Base-by-base conservation (phyloP, 306 rosid genomes). In the Albizia julibrissin region DNA sequence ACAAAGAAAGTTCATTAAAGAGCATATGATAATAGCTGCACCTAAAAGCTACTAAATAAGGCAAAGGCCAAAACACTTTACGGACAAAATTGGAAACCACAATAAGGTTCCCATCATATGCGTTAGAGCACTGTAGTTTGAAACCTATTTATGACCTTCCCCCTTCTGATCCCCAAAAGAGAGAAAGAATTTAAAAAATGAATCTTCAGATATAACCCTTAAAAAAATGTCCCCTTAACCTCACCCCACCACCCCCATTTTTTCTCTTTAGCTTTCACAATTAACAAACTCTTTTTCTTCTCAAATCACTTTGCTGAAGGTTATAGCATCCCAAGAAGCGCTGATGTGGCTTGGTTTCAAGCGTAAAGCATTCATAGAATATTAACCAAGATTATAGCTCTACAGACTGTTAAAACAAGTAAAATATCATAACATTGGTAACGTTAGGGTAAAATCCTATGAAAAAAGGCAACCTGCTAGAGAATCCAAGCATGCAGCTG, bases 401-500 rank as follows among this genome's bases (percentile, higher is more conserved):
- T 40, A 77, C 39, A 50, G 69, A 80, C 34, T 49, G 66, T 21
- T 12, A 18, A 67, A 54, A 29, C 59, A 46, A 81, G 47, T 54
- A 52, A 77, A 68, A 74, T 68, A 85, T 62, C 70, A 43, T 14
- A 47, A 65, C 46, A 76, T 47, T 24, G 80, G 12, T 34, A 49
- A 74, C 19, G 24, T 62, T 42, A 43, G 74, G 33, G 69, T 44
- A 69, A 42, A 54, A 75, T 62, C 76, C 24, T 64, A 46, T 27
- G 39, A 85, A 85, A 71, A 52, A 52, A 86, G 67, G 80, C 83
- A 87, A 94, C 99, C 99, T 89, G 97, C 91, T 71, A 95, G 93
- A 67, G 94, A 90, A 72, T 91, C 89, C 91, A 95, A 89, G 89
- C 98, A 93, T 74, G 95, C 90, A 85, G 96, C 90, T 26, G 99